phyloP scores from a whole-genome alignment of 192 early-diverging fungal species.

The Umbelopsis sp. region DNA sequence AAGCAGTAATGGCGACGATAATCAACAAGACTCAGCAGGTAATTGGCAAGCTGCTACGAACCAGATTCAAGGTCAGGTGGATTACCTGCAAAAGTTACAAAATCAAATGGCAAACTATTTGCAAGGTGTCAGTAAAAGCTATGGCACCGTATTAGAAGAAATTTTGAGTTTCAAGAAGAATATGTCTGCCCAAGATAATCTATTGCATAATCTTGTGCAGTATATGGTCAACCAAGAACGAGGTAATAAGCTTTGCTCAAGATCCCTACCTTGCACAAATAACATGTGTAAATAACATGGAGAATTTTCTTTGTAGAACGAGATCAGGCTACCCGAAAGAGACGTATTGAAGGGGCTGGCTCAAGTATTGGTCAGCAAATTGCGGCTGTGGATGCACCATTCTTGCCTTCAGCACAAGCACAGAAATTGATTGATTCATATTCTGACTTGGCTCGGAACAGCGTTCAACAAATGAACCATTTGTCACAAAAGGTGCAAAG shows the following conservation, averaged over 20 bases:
- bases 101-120: slow-evolving; percentile 45
- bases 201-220: slow-evolving; percentile 49
- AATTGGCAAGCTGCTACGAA: slow-evolving; percentile 23
- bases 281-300: not conserved
- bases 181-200: slow-evolving; percentile 48
- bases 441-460: slow-evolving; percentile 25
- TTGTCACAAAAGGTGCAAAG: slow-evolving; percentile 28
- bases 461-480: slow-evolving; percentile 33
- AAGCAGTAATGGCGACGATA: not conserved
- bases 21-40: slow-evolving; percentile 9
- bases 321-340: slow-evolving; percentile 2
- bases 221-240: slow-evolving; percentile 36
- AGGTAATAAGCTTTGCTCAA: not conserved
- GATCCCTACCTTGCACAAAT: not conserved
- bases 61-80: slow-evolving; percentile 45
- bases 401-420: slow-evolving; percentile 26
- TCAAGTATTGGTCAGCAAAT: not conserved
- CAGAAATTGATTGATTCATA: slow-evolving; percentile 41
- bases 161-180: slow-evolving; percentile 46
- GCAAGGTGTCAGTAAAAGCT: slow-evolving; percentile 31
- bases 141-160: slow-evolving; percentile 38
- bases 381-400: slow-evolving; percentile 5
- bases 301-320: not conserved
- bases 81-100: slow-evolving; percentile 44
- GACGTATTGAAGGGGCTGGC: slow-evolving; percentile 1